Evolutionary conservation across 345 rosid genomes (phyloP).

Genomic region (Linum trigynum): DNA sequence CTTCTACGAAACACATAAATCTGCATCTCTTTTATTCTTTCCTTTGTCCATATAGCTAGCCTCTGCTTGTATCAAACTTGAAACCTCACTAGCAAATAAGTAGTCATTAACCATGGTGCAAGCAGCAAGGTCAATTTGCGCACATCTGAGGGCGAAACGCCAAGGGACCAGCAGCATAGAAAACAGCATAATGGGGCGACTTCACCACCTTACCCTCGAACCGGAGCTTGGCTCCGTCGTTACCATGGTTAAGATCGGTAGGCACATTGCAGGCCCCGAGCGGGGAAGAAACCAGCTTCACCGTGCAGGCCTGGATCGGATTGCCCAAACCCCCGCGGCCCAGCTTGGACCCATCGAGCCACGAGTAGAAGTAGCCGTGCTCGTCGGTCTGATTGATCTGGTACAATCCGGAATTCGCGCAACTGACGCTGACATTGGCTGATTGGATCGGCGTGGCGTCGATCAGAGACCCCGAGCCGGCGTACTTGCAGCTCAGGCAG

Average conservation of each 20-base stretch:
- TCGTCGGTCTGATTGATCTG: slow-evolving; percentile 45
- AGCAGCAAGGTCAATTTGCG: too few relatives aligned
- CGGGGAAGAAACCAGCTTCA: slow-evolving; percentile 70
- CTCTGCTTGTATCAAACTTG: too few relatives aligned
- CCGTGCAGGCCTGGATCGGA: slow-evolving; percentile 68
- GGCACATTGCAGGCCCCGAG: slow-evolving; percentile 50
- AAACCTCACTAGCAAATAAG: too few relatives aligned
- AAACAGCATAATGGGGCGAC: slow-evolving; percentile 33
- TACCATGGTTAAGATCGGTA: slow-evolving; percentile 63
- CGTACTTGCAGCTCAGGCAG: slow-evolving; percentile 59
- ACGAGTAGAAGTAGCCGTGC: slow-evolving; percentile 62
- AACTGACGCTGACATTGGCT: slow-evolving; percentile 58
- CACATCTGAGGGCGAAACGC: slow-evolving; percentile 54
- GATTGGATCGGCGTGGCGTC: slow-evolving; percentile 56
- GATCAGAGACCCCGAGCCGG: slow-evolving; percentile 63
- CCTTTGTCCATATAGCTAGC: too few relatives aligned
- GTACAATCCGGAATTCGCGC: slow-evolving; percentile 58
- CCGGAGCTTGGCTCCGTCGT: slow-evolving; percentile 50
- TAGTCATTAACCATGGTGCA: too few relatives aligned
- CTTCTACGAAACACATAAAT: too few relatives aligned
- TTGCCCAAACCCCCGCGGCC: slow-evolving; percentile 44
- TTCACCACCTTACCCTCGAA: slow-evolving; percentile 42
- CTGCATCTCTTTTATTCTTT: too few relatives aligned
- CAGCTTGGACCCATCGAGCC: slow-evolving; percentile 49
- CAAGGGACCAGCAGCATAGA: slow-evolving; percentile 76